Base-by-base conservation (phyloP, 139 green algal genomes). In the Nannochloris sp. region DNA sequence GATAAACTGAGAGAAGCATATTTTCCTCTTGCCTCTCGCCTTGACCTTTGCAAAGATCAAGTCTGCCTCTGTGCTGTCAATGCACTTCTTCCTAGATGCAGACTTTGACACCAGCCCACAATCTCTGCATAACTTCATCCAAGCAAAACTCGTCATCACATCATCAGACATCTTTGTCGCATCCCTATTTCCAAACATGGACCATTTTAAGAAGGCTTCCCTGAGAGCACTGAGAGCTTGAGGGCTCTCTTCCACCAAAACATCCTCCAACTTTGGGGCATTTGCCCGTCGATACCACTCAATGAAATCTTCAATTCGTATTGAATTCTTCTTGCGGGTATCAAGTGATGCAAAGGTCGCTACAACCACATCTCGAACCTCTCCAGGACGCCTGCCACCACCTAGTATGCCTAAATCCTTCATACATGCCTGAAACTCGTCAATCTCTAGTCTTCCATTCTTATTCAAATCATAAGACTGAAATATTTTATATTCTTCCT, bases 41-140 rank as follows among this genome's bases (percentile, higher is more conserved):
- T 57, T 55, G 24, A 54, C 34, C 23, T 54, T 66, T 37, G 36
- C 60, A 43, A 66, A 66, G 16, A 66, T 40, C 14, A 66, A 31
- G 36, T 66, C 60, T 43, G 36, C 60, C 19, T 66, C 60, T 9
- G 31, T 57, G 5, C 15, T 31, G 10, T 7, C 37, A 37, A 66
- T 18, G 27, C 23, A 54, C n/a, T 10, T 15, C 36, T 51, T 53
- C 15, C 8, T 31, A 12, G 5, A 40, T 12, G 34, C 8, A 11
- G 34, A 40, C n/a, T 19, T 27, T 48, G n/a, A 21, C 18, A 66
- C 36, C 15, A 66, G 34, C 6, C 60, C 46, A 12, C 14, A 21
- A 44, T 66, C 60, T 15, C 15, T n/a, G 14, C 34, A 58, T 10
- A 66, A 12, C 31, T 66, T 66, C n/a, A 66, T 24, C 34, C 34